Percentiles rank a stretch among this genome's conserved stretches.
phyloP scores from a whole-genome alignment of 2,329 filamentous ascomycete species.

The Colletotrichum sp. region DNA sequence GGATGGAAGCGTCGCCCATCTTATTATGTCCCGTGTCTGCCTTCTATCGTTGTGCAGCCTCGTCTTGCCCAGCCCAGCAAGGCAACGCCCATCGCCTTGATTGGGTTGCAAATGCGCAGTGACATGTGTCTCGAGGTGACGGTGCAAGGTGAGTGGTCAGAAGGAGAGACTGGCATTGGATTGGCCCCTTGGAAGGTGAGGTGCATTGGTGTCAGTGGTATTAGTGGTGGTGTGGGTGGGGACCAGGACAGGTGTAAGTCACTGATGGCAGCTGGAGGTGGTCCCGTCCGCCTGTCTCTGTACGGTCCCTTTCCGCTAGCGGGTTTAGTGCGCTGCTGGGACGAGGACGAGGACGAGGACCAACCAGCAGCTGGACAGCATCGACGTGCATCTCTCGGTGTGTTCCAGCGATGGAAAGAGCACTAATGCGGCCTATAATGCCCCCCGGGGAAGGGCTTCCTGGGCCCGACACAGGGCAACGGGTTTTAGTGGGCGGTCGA shows the following conservation, averaged over 20 bases:
- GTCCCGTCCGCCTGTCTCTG: neutral
- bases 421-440: neutral
- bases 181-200: neutral
- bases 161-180: neutral
- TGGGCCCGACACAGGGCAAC: neutral
- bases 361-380: neutral
- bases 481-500: neutral
- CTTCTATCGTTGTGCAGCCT: neutral
- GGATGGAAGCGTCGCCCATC: neutral
- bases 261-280: too few species aligned
- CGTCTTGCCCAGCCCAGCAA: neutral
- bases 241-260: too few species aligned
- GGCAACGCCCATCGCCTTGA: neutral
- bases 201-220: neutral
- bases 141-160: neutral
- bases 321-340: neutral
- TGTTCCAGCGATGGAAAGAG: neutral
- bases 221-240: neutral
- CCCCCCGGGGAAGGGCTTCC: neutral
- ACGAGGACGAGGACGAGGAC: neutral
- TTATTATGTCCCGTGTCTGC: neutral
- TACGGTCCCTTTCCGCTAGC: conserved; percentile 1
- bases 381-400: neutral
- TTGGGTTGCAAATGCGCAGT: neutral
- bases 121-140: neutral